phyloP scores from a whole-genome alignment of 352 stramenopile genomes.

The Phytophthora syringae region DNA sequence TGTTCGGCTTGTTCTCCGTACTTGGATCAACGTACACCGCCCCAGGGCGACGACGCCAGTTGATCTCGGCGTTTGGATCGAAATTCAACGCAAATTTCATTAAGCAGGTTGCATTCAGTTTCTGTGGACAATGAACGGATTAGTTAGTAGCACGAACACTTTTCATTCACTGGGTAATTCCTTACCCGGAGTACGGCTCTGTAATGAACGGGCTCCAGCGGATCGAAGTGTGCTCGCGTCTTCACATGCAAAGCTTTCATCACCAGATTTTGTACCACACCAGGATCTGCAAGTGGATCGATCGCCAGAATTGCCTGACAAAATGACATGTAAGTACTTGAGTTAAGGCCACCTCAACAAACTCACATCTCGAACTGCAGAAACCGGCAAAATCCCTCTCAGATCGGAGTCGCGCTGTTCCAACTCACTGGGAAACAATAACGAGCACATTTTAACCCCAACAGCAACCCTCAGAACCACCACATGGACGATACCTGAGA shows the following conservation, averaged over 20 bases:
- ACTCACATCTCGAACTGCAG: slow-evolving; percentile 28
- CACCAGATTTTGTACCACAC: slow-evolving; percentile 37
- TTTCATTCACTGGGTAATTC: background rate
- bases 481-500: slow-evolving; percentile 38
- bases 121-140: slow-evolving; percentile 33
- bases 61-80: slow-evolving; percentile 62
- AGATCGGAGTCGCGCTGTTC: slow-evolving; percentile 53
- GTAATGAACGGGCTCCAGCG: slow-evolving; percentile 68
- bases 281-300: slow-evolving; percentile 57
- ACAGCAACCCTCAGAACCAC: no score
- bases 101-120: slow-evolving; percentile 69
- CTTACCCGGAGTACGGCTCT: slow-evolving; percentile 57
- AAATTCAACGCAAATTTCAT: slow-evolving; percentile 87
- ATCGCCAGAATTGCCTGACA: slow-evolving; percentile 40
- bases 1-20: background rate
- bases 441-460: background rate
- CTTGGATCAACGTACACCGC: slow-evolving; percentile 6
- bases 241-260: slow-evolving; percentile 54
- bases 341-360: background rate
- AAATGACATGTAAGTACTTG: background rate
- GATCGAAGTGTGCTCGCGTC: slow-evolving; percentile 43
- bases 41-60: slow-evolving; percentile 40
- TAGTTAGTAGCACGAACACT: background rate
- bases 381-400: slow-evolving; percentile 52
- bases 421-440: slow-evolving; percentile 48